These are phyloP conservation scores for Stylonectria norvegica DNA, from an alignment of 2,329 filamentous ascomycete species.

Conservation along the genomic window DNA sequence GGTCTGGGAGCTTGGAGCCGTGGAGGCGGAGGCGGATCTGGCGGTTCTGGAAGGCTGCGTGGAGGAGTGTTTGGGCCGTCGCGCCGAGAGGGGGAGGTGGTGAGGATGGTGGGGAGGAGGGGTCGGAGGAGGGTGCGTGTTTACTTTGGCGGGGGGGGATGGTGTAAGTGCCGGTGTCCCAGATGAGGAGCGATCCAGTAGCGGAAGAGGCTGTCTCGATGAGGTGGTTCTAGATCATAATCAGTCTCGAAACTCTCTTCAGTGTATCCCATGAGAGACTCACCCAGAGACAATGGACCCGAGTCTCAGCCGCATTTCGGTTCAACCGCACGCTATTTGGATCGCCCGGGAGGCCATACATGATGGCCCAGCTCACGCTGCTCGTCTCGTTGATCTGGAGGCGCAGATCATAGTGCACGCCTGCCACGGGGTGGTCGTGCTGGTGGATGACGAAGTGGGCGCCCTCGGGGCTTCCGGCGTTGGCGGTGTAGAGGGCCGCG, in stretches of 20 bases:
- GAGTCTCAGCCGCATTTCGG: slow-evolving; percentile 59
- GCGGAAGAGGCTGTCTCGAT: slow-evolving; percentile 53
- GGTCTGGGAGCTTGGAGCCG: slow-evolving; percentile 49
- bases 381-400: slow-evolving; percentile 67
- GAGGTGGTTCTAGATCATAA: slow-evolving; percentile 57
- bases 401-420: slow-evolving; percentile 66
- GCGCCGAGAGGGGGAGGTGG: slow-evolving; percentile 15
- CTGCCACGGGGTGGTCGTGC: slow-evolving; percentile 68
- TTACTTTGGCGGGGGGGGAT: slow-evolving; percentile 45
- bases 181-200: slow-evolving; percentile 59
- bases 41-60: slow-evolving; percentile 48
- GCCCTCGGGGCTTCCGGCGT: slow-evolving; percentile 31
- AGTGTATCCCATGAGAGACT: too few relatives aligned
- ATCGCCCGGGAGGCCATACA: slow-evolving; percentile 60
- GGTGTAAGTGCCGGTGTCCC: slow-evolving; percentile 59
- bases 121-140: slow-evolving; percentile 31
- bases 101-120: slow-evolving; percentile 19
- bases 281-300: slow-evolving; percentile 59
- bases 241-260: too few relatives aligned
- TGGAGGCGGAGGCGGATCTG: slow-evolving; percentile 57
- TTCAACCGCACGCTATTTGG: slow-evolving; percentile 52
- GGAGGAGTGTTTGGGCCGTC: slow-evolving; percentile 45
- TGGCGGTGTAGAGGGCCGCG: slow-evolving; percentile 35
- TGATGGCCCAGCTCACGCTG: slow-evolving; percentile 62
- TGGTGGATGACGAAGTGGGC: slow-evolving; percentile 69